Base-by-base conservation (phyloP, 129 eudicot species). In the Chrysanthemum lavandulifolium region DNA sequence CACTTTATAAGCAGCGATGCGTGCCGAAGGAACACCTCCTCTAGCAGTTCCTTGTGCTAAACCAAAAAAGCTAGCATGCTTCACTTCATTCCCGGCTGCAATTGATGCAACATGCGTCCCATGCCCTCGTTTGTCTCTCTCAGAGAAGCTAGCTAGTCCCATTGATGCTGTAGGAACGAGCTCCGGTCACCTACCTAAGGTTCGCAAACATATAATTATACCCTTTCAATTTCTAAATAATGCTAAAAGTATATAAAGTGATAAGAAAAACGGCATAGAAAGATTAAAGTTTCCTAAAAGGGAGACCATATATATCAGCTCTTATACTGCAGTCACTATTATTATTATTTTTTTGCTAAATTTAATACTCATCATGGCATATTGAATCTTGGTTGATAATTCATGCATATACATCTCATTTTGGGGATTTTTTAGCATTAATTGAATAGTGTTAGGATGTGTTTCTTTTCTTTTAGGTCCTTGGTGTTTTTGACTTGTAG, bases 61-160 rank as follows among this genome's bases (percentile, higher is more conserved):
- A 10, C 77, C 85, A 13, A 60, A 77, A 40, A 73, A 79, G 18
- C 76, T 84, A 2, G 85, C 84, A 9, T 65, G 65, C 13, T 23
- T 15, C 3, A 85, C 83, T 13, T 18, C 13, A 36, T 29, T 78
- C 10, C 93, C 89, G 0, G 89, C 89, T 23, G 79, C 81, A 4
- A 70, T 84, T 1, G 93, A 84, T 21, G 89, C 84, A 10, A 75
- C 82, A 48, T 87, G 93, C 18, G 79, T 60, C 56, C 88, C 95
- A 62, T 85, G 90, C 3, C 89, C 93, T 0, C 0, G 2, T 0
- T 3, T 18, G 55, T 82, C 88, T 64, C 88, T 75, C 6, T 81
- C 81, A 3, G 87, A 47, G 68, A 6, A 4, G 0, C 6, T 15
- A 4, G 0, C 6, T 15, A 5, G 10, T 14, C 6, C 14, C 55